Base-by-base conservation (phyloP, 2,329 filamentous ascomycete genomes). In the Diaporthe sp. region DNA sequence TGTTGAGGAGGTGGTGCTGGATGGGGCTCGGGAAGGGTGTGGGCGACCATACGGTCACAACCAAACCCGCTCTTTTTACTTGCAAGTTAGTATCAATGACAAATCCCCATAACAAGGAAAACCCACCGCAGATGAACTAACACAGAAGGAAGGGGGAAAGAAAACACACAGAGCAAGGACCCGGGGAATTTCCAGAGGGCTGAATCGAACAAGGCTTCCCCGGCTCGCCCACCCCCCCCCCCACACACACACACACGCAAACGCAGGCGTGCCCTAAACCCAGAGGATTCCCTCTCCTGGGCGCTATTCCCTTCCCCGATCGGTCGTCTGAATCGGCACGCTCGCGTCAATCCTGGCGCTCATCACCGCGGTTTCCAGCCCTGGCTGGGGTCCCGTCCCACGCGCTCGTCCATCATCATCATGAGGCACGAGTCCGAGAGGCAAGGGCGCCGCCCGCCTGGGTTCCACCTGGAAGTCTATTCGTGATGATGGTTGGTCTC, bases 281-380 rank as follows among this genome's bases (percentile, higher is more conserved):
- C n/a, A 51, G 13, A 51, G n/a, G 47, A 13, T 32, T 47, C 42
- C 42, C 63, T 39, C 44, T 39, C 44, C 63, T 51, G 63, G 44
- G 63, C 44, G 30, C 30, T 37, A 35, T 50, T 37, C 42, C 61
- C 13, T 22, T 17, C 44, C 42, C 63, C 44, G 22, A 37, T 39
- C 63, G 32, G n/a, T 47, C 47, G 6, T 53, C 32, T 66, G 22
- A 53, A 53, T 39, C 47, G 63, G 47, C 32, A 53, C 47, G 12
- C 47, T 68, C n/a, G 25, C 25, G 22, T 44, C 25, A 47, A 68
- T 39, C 47, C 47, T 6, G 32, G 63, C n/a, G 63, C 47, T 30
- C 63, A 68, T 68, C 63, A 68, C 63, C 63, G 63, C 63, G 47
- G 32, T 53, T 68, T 68, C 47, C 47, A 68, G 63, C 63, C 63